A percentile compares a stretch with the other conserved stretches of the same genome.
Conservation (phyloP, 169 alveolate genomes). For the Eimeria praecox region DNA sequence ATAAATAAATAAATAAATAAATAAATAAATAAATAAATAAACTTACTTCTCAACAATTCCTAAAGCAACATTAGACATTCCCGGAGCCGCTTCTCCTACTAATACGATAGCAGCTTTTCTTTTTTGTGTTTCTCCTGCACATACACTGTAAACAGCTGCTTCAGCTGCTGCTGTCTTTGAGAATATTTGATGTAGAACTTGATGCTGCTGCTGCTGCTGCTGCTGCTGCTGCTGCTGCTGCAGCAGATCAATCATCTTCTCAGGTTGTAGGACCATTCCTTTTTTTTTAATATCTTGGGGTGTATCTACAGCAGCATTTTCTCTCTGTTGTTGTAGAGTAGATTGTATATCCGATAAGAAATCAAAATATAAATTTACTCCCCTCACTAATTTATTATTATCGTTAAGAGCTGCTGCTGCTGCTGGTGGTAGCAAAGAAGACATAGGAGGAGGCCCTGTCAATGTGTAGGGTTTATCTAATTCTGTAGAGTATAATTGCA, state of each 20-base stretch:
- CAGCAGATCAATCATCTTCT: neutral
- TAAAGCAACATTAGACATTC: constrained; percentile 96
- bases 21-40: neutral
- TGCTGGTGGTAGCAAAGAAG: constrained; percentile 8
- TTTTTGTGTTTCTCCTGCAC: neutral
- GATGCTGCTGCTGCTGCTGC: neutral
- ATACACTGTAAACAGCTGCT: neutral
- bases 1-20: neutral
- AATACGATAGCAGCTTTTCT: constrained; percentile 93
- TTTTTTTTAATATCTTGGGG: neutral
- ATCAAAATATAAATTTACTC: neutral
- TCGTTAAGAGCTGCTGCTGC: constrained; percentile 14
- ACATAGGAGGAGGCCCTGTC: constrained; percentile 30
- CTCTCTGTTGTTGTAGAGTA: neutral
- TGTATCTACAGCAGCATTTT: neutral
- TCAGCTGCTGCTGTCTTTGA: neutral
- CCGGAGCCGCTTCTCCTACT: constrained; percentile 97
- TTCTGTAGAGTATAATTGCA: constrained; percentile 88
- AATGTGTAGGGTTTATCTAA: constrained; percentile 31
- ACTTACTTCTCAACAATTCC: constrained; percentile 90
- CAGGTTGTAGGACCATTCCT: neutral
- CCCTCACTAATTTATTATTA: neutral
- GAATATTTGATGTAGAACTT: too few species aligned
- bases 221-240: constrained; percentile 40
- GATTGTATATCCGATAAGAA: neutral